phyloP scores from a whole-genome alignment of 176 grass and related monocot genomes.

The Metroxylon sagu region DNA sequence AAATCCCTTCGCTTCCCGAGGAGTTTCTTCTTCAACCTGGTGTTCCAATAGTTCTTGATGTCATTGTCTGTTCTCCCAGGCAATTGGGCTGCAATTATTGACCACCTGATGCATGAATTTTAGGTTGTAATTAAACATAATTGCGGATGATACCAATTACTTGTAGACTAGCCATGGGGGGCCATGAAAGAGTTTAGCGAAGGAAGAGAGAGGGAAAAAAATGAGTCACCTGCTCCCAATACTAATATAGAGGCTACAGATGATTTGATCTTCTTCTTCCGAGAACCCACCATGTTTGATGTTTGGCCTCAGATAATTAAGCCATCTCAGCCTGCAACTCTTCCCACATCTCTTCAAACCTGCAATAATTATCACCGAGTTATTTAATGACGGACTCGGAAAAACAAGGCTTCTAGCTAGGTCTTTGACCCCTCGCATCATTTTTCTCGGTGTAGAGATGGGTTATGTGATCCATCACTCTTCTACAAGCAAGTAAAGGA shows the following conservation, averaged over 20 bases:
- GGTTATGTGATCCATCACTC: too few species aligned
- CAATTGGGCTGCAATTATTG: constrained; percentile 93
- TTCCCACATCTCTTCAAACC: constrained; percentile 90
- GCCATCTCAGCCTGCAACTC: constrained; percentile 91
- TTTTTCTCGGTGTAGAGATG: too few species aligned
- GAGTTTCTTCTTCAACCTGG: constrained; percentile 94
- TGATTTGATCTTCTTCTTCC: constrained; percentile 85
- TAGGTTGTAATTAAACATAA: not conserved
- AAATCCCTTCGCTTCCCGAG: constrained; percentile 51
- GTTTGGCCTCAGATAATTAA: constrained; percentile 96
- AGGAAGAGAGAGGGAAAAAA: not conserved
- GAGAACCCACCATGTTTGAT: constrained; percentile 91
- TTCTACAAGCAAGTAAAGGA: too few species aligned
- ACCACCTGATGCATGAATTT: constrained; percentile 55
- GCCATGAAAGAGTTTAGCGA: not conserved
- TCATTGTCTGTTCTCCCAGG: constrained; percentile 94
- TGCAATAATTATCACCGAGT: constrained; percentile 14
- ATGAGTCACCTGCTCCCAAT: constrained; percentile 79
- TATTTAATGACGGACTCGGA: not conserved
- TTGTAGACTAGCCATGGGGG: not conserved
- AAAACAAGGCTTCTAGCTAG: not conserved
- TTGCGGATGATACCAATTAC: not conserved
- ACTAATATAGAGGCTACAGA: constrained; percentile 91
- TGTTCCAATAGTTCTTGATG: constrained; percentile 99
- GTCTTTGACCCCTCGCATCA: not conserved